Conservation (phyloP, 2,329 filamentous ascomycete species). For the Paecilomyces formosus region DNA sequence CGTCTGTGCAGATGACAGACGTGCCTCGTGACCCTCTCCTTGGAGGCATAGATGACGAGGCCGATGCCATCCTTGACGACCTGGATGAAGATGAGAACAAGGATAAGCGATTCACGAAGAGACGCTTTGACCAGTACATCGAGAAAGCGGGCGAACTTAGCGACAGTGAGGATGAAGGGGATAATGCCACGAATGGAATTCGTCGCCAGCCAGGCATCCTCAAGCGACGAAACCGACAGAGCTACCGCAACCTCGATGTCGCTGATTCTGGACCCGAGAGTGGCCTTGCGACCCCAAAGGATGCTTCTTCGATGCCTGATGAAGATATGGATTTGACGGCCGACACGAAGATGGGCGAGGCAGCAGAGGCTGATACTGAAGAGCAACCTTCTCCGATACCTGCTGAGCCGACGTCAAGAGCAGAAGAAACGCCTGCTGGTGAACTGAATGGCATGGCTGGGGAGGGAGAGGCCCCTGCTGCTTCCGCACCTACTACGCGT, state of each 20-base stretch:
- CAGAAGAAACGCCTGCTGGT: slow-evolving; percentile 22
- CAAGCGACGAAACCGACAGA: slow-evolving; percentile 53
- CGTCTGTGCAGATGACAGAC: slow-evolving; percentile 58
- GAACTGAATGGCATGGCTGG: slow-evolving; percentile 24
- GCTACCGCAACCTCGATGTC: slow-evolving; percentile 52
- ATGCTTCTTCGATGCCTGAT: slow-evolving; percentile 37
- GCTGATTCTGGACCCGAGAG: slow-evolving; percentile 48
- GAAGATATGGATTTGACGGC: slow-evolving; percentile 31
- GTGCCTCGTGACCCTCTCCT: slow-evolving; percentile 51
- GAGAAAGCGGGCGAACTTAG: slow-evolving; percentile 74
- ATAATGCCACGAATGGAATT: slow-evolving; percentile 61
- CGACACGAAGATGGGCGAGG: slow-evolving; percentile 36
- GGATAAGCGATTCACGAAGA: slow-evolving; percentile 73
- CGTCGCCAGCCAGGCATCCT: slow-evolving; percentile 45
- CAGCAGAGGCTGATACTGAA: slow-evolving; percentile 27
- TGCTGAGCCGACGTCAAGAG: slow-evolving; percentile 21
- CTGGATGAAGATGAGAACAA: slow-evolving; percentile 80
- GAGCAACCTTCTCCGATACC: slow-evolving; percentile 21
- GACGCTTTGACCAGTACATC: slow-evolving; percentile 72
- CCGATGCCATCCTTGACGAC: slow-evolving; percentile 58
- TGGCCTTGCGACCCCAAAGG: slow-evolving; percentile 40
- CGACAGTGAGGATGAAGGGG: slow-evolving; percentile 84
- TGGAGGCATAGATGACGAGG: slow-evolving; percentile 55
- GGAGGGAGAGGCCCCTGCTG: slow-evolving; percentile 22
- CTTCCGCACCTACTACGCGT: slow-evolving; percentile 22